Evolutionary conservation across 371 early-diverging fungal species (phyloP), one percentile per base, ranked within the genome.

Genomic region (Nematocida parisii): DNA sequence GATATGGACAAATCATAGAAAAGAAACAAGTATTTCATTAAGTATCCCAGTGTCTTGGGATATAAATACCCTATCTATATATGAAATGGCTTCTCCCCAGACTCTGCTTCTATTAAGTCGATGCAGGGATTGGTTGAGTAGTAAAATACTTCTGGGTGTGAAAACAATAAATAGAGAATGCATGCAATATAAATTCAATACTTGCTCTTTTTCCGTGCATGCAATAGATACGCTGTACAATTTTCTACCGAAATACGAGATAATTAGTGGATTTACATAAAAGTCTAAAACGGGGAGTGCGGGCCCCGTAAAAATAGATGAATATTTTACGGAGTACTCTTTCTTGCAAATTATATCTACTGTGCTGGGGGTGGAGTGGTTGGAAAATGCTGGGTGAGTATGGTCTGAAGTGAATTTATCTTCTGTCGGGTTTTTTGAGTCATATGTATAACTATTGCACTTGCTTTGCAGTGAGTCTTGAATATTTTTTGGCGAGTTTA

Each of bases 111-210:
- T 67, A 46, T 9, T 7, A 39, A 77, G 71, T n/a, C 20, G n/a
- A n/a, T 67, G 40, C 5, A 77, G 60, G 15, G 47, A 22, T 58
- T 58, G 71, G 22, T 40, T 77, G 27, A 77, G 50, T 27, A 77
- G 6, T 33, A 68, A 61, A 22, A 70, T 24, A 52, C 56, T n/a
- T 5, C 7, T 7, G 20, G 33, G n/a, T 27, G 80, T 75, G 33
- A 70, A 60, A 24, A 54, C 45, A 77, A 77, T 77, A 77, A 77
- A 77, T 67, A 77, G 70, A 68, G 44, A 33, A 42, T 68, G 33
- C 50, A 55, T 50, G 24, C 22, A 42, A 9, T 46, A 13, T 5
- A 67, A 54, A 11, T 47, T 33, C 24, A 47, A 20, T 5, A 67
- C 40, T 24, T 67, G 57, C 64, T 45, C 15, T 73, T 56, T 61